Percentiles rank a stretch among this genome's conserved stretches.
phyloP scores from a whole-genome alignment of 495 filamentous ascomycete genomes.

The Tuber melanosporum region DNA sequence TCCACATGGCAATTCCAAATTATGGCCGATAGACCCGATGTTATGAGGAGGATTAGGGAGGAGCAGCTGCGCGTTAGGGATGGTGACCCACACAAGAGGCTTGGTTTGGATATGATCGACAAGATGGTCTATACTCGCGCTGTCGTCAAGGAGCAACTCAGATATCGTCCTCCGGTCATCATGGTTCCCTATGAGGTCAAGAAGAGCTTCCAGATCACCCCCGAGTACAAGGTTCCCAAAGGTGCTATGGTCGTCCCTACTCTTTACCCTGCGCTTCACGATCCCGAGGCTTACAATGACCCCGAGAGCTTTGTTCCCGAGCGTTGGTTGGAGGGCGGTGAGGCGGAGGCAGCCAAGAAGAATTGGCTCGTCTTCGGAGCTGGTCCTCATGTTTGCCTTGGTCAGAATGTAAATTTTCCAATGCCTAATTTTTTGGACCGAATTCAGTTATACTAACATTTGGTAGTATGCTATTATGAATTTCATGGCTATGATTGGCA shows the following conservation, averaged over 20 bases:
- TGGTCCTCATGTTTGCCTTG: slow-evolving; percentile 93
- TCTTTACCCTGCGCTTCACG: slow-evolving; percentile 82
- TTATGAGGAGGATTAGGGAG: slow-evolving; percentile 82
- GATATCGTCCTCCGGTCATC: slow-evolving; percentile 92
- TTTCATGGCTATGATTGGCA: slow-evolving; percentile 85
- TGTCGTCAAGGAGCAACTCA: slow-evolving; percentile 85
- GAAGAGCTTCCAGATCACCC: slow-evolving; percentile 88
- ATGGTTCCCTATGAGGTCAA: slow-evolving; percentile 97
- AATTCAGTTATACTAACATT: not conserved
- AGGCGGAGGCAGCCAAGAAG: slow-evolving; percentile 79
- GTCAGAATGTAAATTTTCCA: slow-evolving; percentile 54
- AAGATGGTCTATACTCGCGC: slow-evolving; percentile 85
- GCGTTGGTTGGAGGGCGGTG: slow-evolving; percentile 82
- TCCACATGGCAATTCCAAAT: slow-evolving; percentile 92
- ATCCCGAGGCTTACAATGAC: slow-evolving; percentile 84
- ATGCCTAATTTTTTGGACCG: not conserved
- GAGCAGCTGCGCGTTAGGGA: slow-evolving; percentile 76
- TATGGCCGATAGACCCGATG: slow-evolving; percentile 86
- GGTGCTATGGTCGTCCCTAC: slow-evolving; percentile 91
- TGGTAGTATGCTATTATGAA: slow-evolving; percentile 72
- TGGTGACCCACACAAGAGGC: slow-evolving; percentile 62
- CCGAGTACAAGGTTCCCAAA: slow-evolving; percentile 83
- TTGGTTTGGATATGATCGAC: slow-evolving; percentile 80
- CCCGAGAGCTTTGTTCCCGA: slow-evolving; percentile 88
- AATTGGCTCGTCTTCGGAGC: slow-evolving; percentile 97